A percentile compares a stretch with the other conserved stretches of the same genome.
Conservation (phyloP, 208 protist species). For the Tritrichomonas musculus region DNA sequence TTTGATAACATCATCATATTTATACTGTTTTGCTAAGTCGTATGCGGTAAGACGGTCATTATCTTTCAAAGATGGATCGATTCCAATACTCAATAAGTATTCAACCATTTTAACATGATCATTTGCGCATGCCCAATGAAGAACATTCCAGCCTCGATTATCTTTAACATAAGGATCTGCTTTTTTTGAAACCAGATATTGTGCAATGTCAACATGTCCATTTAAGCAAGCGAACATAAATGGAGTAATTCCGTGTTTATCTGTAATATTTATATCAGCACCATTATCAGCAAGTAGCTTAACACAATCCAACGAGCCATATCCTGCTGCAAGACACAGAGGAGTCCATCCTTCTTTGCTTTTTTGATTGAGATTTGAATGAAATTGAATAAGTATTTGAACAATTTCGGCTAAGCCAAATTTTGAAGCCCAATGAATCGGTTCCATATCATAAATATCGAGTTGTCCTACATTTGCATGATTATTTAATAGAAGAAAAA, state of each 20-base stretch:
- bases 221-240: not conserved
- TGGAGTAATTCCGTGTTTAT: not conserved
- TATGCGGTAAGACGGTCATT: not conserved
- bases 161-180: not conserved
- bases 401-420: not conserved
- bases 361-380: not conserved
- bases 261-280: not conserved
- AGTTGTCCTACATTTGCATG: not conserved
- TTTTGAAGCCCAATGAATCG: slow-evolving; percentile 29
- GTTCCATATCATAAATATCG: not conserved
- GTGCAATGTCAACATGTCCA: not conserved
- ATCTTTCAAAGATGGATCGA: not conserved
- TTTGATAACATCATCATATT: not conserved
- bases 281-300: not conserved
- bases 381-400: not conserved
- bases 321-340: not conserved
- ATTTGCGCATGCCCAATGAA: not conserved
- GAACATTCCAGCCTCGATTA: not conserved
- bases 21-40: not conserved
- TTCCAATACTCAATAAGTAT: not conserved
- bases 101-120: not conserved
- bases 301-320: not conserved
- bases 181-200: not conserved
- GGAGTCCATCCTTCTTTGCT: not conserved
- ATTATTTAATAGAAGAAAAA: not conserved